Conservation (phyloP, 2,329 filamentous ascomycete species). For the Aureobasidium sp. region DNA sequence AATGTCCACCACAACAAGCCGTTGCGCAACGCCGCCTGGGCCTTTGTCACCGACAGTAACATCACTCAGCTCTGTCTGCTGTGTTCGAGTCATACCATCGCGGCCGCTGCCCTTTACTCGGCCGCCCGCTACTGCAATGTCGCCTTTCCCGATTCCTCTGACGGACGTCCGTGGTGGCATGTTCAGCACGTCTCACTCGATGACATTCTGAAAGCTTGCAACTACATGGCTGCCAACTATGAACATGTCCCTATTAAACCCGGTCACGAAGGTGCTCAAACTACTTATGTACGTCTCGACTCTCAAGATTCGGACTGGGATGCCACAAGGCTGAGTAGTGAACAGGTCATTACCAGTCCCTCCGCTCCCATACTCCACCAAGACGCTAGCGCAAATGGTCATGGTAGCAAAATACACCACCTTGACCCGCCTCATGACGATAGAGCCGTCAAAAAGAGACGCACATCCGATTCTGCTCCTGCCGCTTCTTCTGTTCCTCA, state of each 20-base stretch:
- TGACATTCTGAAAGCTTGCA: slow-evolving; percentile 64
- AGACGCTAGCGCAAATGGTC: slow-evolving; percentile 20
- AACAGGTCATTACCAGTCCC: slow-evolving; percentile 18
- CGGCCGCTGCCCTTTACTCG: slow-evolving; percentile 79
- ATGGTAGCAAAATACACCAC: slow-evolving; percentile 19
- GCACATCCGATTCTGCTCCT: not conserved
- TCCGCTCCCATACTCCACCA: slow-evolving; percentile 15
- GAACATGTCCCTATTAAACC: slow-evolving; percentile 31
- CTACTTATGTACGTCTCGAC: slow-evolving; percentile 38
- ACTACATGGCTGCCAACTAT: slow-evolving; percentile 57
- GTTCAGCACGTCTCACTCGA: slow-evolving; percentile 61
- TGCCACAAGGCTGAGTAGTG: slow-evolving; percentile 21
- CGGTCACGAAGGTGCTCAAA: slow-evolving; percentile 29
- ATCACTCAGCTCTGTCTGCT: slow-evolving; percentile 78
- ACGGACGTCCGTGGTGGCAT: slow-evolving; percentile 81
- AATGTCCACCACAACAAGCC: slow-evolving; percentile 69
- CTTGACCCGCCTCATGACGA: slow-evolving; percentile 17
- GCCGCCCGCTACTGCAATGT: slow-evolving; percentile 66
- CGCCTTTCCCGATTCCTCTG: slow-evolving; percentile 63
- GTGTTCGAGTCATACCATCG: slow-evolving; percentile 72
- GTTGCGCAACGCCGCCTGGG: slow-evolving; percentile 80
- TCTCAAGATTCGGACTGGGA: slow-evolving; percentile 19
- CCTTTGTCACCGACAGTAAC: slow-evolving; percentile 84
- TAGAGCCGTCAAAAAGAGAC: slow-evolving; percentile 17
- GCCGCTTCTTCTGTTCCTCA: not conserved